Evolutionary conservation across 768 basidiomycete species (phyloP).

Genomic region (Trametes cinnabarina): DNA sequence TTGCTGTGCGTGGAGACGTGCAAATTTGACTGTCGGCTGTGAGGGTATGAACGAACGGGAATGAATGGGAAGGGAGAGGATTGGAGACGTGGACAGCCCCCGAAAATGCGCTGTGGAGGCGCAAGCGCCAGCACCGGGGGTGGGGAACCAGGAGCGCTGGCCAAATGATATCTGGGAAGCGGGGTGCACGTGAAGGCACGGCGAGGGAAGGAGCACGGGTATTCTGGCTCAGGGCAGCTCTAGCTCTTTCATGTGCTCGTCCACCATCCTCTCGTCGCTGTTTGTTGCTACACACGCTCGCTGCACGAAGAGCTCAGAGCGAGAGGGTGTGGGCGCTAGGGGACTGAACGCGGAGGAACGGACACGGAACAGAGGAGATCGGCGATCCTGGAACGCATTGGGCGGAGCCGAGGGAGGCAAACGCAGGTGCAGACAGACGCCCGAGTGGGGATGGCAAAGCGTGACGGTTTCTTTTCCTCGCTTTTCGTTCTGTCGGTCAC

Average conservation of each 20-base stretch:
- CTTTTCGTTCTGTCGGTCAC: neutral
- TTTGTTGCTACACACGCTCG: neutral
- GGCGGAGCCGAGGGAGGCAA: neutral
- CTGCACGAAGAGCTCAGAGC: neutral
- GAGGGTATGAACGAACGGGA: neutral
- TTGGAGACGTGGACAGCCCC: constrained; percentile 8
- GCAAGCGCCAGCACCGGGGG: constrained; percentile 1
- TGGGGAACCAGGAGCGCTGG: neutral
- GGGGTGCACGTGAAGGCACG: constrained; percentile 1
- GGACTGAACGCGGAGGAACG: neutral
- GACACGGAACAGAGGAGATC: neutral
- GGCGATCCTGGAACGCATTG: neutral
- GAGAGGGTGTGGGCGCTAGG: neutral
- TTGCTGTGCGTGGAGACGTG: neutral
- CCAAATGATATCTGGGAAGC: too few relatives aligned
- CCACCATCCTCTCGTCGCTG: neutral
- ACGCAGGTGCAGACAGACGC: too few relatives aligned
- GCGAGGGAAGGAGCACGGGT: neutral
- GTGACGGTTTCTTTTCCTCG: neutral
- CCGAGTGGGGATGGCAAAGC: too few relatives aligned
- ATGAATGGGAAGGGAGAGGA: neutral
- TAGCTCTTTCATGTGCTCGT: neutral
- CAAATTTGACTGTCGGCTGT: neutral
- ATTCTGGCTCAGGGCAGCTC: too few relatives aligned
- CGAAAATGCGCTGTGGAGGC: neutral